Conservation (phyloP, 2,329 filamentous ascomycete species). For the Aspergillus caelatus region DNA sequence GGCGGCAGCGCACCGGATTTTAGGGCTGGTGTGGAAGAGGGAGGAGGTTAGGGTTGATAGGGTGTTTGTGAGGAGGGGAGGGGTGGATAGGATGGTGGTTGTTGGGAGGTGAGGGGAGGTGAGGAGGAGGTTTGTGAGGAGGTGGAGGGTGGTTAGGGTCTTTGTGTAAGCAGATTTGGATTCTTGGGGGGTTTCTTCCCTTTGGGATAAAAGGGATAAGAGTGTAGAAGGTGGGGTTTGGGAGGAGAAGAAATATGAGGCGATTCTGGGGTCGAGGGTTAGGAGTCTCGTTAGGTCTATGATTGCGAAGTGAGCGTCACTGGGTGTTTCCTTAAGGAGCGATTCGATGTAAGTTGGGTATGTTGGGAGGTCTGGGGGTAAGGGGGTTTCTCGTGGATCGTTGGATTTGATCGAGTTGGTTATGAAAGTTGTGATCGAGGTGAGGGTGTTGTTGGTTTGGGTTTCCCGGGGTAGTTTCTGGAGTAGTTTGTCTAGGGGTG, state of each 20-base stretch:
- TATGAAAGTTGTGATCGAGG: conserved; percentile 71
- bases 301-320: conserved; percentile 73
- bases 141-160: conserved; percentile 71
- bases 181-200: conserved; percentile 67
- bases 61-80: conserved; percentile 58
- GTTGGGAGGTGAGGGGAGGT: conserved; percentile 67
- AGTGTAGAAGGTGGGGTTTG: conserved; percentile 69
- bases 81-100: conserved; percentile 59
- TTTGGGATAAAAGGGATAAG: conserved; percentile 60
- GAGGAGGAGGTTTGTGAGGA: conserved; percentile 82
- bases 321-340: conserved; percentile 59
- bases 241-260: conserved; percentile 75
- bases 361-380: conserved; percentile 70
- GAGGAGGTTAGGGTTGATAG: conserved; percentile 73
- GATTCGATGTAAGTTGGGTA: conserved; percentile 66
- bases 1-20: conserved; percentile 77
- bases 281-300: conserved; percentile 83
- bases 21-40: conserved; percentile 77
- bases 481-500: conserved; percentile 79
- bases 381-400: conserved; percentile 55
- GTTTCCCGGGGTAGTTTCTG: conserved; percentile 71
- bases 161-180: conserved; percentile 39
- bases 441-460: conserved; percentile 59
- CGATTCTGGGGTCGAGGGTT: conserved; percentile 75
- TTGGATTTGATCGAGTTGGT: conserved; percentile 57